Evolutionary conservation across 441 rosid species (phyloP).

Genomic region (Croton setiger): DNA sequence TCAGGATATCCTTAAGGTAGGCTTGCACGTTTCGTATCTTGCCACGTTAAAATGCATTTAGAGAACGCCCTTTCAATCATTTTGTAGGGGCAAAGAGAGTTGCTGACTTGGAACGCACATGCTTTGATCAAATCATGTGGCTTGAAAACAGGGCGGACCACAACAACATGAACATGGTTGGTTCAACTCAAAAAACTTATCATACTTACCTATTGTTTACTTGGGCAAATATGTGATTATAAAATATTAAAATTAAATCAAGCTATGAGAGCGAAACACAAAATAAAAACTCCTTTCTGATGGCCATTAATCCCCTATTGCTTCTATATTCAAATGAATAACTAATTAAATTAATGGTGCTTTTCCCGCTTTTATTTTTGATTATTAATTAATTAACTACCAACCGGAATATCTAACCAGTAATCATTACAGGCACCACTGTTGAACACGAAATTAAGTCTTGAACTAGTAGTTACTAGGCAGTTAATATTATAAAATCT

Average conservation of each 20-base stretch:
- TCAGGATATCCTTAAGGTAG: background rate
- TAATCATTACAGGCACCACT: background rate
- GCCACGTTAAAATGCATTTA: slow-evolving; percentile 7
- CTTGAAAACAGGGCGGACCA: slow-evolving; percentile 16
- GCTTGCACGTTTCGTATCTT: background rate
- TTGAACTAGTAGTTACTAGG: too few species aligned
- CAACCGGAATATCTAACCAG: background rate
- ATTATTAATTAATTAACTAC: background rate
- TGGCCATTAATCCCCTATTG: background rate
- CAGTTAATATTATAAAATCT: too few species aligned
- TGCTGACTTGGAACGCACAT: slow-evolving; percentile 16
- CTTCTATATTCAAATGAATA: background rate
- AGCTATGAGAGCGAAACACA: too few species aligned
- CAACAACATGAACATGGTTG: background rate
- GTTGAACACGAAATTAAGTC: background rate
- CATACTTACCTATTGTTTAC: too few species aligned
- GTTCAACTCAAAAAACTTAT: too few species aligned
- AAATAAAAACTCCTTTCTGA: too few species aligned
- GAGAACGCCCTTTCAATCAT: too few species aligned
- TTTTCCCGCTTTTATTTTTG: background rate
- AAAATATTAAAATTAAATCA: too few species aligned
- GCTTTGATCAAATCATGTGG: slow-evolving; percentile 17
- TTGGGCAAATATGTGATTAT: background rate
- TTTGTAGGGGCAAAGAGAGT: too few species aligned
- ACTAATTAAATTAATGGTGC: background rate